Percentiles rank a stretch among this genome's conserved stretches.
Evolutionary conservation across 2,329 filamentous ascomycete species (phyloP).

Genomic region (Aspergillus sp.): DNA sequence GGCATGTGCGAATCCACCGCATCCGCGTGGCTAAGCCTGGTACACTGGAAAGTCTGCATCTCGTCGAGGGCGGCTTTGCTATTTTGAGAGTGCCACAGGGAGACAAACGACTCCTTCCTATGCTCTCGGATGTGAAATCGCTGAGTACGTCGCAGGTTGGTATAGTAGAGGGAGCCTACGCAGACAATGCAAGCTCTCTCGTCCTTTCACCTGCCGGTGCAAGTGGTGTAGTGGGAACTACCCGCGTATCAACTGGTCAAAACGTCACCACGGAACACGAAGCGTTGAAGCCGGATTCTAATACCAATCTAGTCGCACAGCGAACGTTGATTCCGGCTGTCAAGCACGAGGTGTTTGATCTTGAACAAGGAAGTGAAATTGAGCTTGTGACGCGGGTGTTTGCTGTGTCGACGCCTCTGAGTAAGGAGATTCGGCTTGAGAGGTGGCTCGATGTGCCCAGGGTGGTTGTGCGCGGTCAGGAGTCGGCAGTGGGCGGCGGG

Average conservation of each 20-base stretch:
- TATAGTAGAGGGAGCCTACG: neutral
- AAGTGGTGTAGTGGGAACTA: neutral
- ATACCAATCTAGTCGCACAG: conserved; percentile 35
- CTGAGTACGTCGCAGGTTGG: no score
- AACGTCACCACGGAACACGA: conserved; percentile 16
- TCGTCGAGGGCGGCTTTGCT: conserved; percentile 14
- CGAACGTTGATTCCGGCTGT: conserved; percentile 32
- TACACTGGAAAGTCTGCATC: neutral
- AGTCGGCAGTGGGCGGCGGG: neutral
- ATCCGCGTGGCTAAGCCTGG: conserved; percentile 14
- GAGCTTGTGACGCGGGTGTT: conserved; percentile 11
- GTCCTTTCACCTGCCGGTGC: conserved; percentile 8
- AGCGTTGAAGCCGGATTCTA: conserved; percentile 34
- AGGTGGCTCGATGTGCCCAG: conserved; percentile 4
- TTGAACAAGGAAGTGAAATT: neutral
- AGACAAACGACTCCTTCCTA: neutral
- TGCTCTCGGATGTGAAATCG: conserved; percentile 21
- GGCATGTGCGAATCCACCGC: conserved; percentile 37
- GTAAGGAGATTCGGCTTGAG: neutral
- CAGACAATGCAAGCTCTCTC: neutral
- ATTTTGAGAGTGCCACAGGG: neutral
- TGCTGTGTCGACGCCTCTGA: neutral
- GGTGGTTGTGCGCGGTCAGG: neutral
- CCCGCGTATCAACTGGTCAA: conserved; percentile 9
- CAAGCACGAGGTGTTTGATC: conserved; percentile 10